Base-by-base conservation (phyloP, 2,329 filamentous ascomycete species). In the Sporothrix mexicana region DNA sequence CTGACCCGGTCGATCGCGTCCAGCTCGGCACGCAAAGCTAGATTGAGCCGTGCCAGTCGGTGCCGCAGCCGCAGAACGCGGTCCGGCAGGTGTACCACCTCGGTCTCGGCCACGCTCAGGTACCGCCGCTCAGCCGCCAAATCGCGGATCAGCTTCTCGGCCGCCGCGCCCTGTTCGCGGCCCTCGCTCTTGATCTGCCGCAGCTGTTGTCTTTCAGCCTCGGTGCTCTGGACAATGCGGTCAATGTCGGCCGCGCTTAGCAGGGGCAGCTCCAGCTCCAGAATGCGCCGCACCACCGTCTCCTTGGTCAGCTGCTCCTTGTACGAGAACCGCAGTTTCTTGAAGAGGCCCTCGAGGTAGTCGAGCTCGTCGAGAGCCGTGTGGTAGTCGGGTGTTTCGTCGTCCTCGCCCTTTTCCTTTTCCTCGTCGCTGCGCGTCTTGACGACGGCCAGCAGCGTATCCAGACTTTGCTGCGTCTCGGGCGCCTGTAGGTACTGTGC, bases 251-350 rank as follows among this genome's bases (percentile, higher is more conserved):
- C 88, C 59, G 91, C 89, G 55, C 91, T 91, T 73, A 97, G 93
- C 62, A 98, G 92, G 17, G 95, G 86, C 0, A 95, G 96, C 67
- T 95, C 94, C 75, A 97, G 93, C 75, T 93, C 94, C 17, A 97
- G 94, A 77, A 98, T 97, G 75, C 93, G 91, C 77, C 94, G 93
- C 71, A 99, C 91, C 81, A 98, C 98, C 79, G 97, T 97, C 81
- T 99, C 96, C 83, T 98, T 99, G 61, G 95, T 98, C 75, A 98
- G 94, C 85, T 98, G 96, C 83, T 99, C 96, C 77, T 98, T 92
- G 82, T 98, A 98, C 76, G 93, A 97, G 85, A 98, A 98, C 77
- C 95, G 93, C 53, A 98, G 87, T 83, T 99, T 98, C 57, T 94
- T 92, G 82, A 98, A 99, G 23, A 98, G 88, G 82, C 98, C 95